Base-by-base conservation (phyloP, 2,329 filamentous ascomycete genomes). In the Pyrenochaeta sp. region DNA sequence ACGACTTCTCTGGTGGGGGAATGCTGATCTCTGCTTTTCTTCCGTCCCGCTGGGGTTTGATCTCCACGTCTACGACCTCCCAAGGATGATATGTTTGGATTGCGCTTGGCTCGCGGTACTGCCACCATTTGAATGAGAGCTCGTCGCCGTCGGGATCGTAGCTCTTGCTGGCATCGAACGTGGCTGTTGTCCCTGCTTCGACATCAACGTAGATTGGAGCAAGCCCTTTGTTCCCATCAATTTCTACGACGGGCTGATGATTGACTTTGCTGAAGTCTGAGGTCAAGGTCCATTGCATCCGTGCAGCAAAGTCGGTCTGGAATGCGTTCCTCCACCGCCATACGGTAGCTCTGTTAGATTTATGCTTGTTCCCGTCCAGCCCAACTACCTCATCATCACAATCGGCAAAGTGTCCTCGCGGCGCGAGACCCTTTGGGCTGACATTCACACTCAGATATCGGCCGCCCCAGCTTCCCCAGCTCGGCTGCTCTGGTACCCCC, bases 401-500 rank as follows among this genome's bases (percentile, higher is more conserved):
- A 45, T 76, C 73, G 2, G 55, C 48, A 0, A 60, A 73, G 44
- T 51, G 27, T 38, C 29, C 6, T 29, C 26, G 36, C 35, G 34
- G 38, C 32, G 41, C 4, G 29, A 31, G 14, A 3, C 29, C 29
- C 8, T 31, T 31, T 9, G 29, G 29, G 15, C 29, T 31, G 20
- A 31, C 29, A 19, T 31, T 31, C 8, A 31, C 13, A 31, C 29
- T 19, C 3, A 31, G 11, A 19, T 31, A 31, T 4, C 29, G 29
- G 1, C 74, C 75, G 18, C 74, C 75, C 74, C 74, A 77, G 42
- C 66, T 47, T n/a, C 75, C 74, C 59, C 68, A 76, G 14, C 71
- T 63, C 0, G 72, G 74, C 13, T 69, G 53, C 17, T 74, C 67
- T 2, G 69, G 63, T 6, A 61, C 55, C 4, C 67, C 65, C 2